phyloP scores from a whole-genome alignment of 495 filamentous ascomycete species.

The Penicillium flavigenum region DNA sequence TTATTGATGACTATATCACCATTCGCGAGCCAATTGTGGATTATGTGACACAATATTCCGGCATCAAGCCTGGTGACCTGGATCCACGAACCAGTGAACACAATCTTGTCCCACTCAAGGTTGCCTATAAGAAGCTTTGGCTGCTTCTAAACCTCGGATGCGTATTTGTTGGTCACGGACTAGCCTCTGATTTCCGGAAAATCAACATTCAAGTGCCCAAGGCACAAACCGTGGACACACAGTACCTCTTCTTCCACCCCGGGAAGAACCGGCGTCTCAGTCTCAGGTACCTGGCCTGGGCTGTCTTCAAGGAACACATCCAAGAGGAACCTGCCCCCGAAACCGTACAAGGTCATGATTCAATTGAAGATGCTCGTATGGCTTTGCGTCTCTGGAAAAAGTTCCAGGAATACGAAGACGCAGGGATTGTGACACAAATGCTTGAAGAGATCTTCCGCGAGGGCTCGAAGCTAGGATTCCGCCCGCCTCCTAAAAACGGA shows the following conservation, averaged over 20 bases:
- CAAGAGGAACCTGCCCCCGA: conserved; percentile 66
- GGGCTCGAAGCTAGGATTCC: conserved; percentile 69
- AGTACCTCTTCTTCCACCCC: conserved; percentile 74
- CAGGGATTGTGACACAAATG: conserved; percentile 70
- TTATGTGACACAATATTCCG: conserved; percentile 90
- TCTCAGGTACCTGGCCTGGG: conserved; percentile 84
- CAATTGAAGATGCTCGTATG: conserved; percentile 87
- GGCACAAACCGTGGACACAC: conserved; percentile 88
- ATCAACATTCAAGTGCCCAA: conserved; percentile 97
- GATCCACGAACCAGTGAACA: conserved; percentile 70
- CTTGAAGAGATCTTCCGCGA: conserved; percentile 78
- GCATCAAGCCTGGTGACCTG: conserved; percentile 81
- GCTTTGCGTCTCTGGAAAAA: conserved; percentile 88
- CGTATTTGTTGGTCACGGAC: conserved; percentile 88
- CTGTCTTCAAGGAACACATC: conserved; percentile 84
- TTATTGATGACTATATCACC: conserved; percentile 96
- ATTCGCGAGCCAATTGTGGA: conserved; percentile 91
- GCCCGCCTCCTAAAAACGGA: conserved; percentile 58
- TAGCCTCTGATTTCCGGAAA: conserved; percentile 92
- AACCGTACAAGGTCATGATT: conserved; percentile 66
- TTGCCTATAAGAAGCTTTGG: conserved; percentile 97
- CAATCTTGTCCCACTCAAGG: conserved; percentile 81
- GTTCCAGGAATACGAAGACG: conserved; percentile 82
- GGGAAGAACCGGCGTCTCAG: conserved; percentile 71
- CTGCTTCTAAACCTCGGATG: conserved; percentile 91